Percentiles rank a stretch among this genome's conserved stretches.
Conservation (phyloP, 495 filamentous ascomycete species). For the Xylaria acuta region DNA sequence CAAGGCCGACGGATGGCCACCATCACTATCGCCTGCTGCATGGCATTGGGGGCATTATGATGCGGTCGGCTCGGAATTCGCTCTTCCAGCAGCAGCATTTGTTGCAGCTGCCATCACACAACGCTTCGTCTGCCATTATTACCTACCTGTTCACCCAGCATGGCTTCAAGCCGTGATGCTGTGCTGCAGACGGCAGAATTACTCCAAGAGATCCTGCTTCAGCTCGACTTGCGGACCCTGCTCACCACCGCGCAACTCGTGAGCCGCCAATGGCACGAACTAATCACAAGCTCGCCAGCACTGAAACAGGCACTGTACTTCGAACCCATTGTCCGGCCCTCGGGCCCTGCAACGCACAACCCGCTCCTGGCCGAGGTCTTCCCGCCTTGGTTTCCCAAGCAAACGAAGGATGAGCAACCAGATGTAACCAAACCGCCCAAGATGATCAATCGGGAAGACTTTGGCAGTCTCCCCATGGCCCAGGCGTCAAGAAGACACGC, state of each 20-base stretch:
- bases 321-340: not conserved
- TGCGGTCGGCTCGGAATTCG: not conserved
- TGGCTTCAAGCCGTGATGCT: not conserved
- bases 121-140: not conserved
- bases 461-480: not conserved
- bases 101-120: not conserved
- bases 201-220: conserved; percentile 32
- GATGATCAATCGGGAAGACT: not conserved
- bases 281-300: conserved; percentile 23
- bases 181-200: conserved; percentile 23
- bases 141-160: not conserved
- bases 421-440: not conserved
- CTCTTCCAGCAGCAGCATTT: not conserved
- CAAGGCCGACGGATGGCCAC: not conserved
- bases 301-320: conserved; percentile 32
- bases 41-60: no score
- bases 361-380: conserved; percentile 1
- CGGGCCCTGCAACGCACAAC: not conserved
- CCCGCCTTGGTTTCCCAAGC: not conserved
- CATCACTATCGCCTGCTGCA: no score
- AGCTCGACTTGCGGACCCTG: conserved; percentile 30
- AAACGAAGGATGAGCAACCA: not conserved
- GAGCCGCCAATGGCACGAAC: conserved; percentile 18
- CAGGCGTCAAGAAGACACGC: conserved; percentile 1
- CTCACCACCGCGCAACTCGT: conserved; percentile 31